phyloP scores from a whole-genome alignment of 2,329 filamentous ascomycete genomes.

The Talaromyces sp. region DNA sequence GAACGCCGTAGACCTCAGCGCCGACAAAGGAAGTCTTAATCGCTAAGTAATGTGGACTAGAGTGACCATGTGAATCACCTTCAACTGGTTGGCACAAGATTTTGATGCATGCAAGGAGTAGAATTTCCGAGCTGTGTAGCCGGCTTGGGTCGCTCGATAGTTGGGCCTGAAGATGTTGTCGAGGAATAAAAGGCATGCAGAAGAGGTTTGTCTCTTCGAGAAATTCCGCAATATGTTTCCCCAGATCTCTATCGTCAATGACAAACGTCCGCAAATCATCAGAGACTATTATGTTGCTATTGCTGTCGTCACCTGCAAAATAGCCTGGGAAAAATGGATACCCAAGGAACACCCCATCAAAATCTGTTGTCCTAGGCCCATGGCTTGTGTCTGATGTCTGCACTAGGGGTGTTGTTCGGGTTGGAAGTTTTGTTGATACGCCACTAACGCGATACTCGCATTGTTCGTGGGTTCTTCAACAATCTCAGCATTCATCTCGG shows the following conservation, averaged over 20 bases:
- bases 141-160: neutral
- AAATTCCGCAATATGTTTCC: slow-evolving; percentile 5
- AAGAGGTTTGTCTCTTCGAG: slow-evolving; percentile 1
- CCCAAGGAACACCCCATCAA: slow-evolving; percentile 8
- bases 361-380: neutral
- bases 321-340: neutral
- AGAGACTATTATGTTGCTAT: neutral
- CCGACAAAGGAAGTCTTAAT: slow-evolving; percentile 8
- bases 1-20: slow-evolving; percentile 35
- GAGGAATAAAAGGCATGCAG: slow-evolving; percentile 11
- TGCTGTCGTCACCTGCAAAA: neutral
- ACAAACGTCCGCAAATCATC: neutral
- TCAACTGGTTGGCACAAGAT: neutral
- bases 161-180: slow-evolving; percentile 2
- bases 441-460: neutral
- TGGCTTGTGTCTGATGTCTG: neutral
- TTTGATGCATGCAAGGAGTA: slow-evolving; percentile 12
- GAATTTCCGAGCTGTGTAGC: slow-evolving; percentile 4
- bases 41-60: slow-evolving; percentile 8
- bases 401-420: neutral
- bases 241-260: neutral
- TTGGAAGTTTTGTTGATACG: neutral
- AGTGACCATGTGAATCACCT: neutral
- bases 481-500: neutral
- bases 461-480: neutral